These are phyloP conservation scores for Mallotus repandus DNA, from an alignment of 441 rosid genomes.

Conservation along the genomic window DNA sequence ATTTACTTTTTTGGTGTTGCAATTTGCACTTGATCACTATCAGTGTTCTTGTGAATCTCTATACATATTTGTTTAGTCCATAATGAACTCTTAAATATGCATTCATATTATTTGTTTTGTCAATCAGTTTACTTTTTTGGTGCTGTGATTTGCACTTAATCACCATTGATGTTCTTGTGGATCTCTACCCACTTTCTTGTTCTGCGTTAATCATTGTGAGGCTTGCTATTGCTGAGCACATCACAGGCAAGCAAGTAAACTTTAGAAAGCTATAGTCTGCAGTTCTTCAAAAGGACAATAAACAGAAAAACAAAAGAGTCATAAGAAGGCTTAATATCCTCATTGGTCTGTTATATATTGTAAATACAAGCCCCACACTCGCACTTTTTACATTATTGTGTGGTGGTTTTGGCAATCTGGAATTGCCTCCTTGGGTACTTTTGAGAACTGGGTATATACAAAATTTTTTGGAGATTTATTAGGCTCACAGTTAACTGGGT, in stretches of 20 bases:
- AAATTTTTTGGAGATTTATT: neutral
- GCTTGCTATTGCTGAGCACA: neutral
- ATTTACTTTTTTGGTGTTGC: neutral
- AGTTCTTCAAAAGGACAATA: neutral
- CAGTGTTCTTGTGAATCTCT: neutral
- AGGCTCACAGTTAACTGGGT: neutral
- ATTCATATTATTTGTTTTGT: neutral
- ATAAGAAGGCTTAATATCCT: neutral
- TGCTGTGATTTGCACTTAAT: neutral
- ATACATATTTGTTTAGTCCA: too few species aligned
- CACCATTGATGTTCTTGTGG: neutral
- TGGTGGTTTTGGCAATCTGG: neutral
- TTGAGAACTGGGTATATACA: neutral
- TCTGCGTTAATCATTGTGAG: too few species aligned
- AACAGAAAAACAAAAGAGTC: neutral
- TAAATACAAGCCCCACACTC: neutral
- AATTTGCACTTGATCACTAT: neutral
- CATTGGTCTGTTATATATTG: neutral
- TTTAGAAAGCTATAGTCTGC: slow-evolving; percentile 4
- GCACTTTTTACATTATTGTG: neutral
- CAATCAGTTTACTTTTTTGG: neutral
- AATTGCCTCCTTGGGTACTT: neutral
- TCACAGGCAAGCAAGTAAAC: neutral
- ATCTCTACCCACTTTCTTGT: neutral
- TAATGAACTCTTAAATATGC: neutral